A percentile compares a stretch with the other conserved stretches of the same genome.
Conservation (phyloP, 305 asterid genomes). For the Solanum hybrid region DNA sequence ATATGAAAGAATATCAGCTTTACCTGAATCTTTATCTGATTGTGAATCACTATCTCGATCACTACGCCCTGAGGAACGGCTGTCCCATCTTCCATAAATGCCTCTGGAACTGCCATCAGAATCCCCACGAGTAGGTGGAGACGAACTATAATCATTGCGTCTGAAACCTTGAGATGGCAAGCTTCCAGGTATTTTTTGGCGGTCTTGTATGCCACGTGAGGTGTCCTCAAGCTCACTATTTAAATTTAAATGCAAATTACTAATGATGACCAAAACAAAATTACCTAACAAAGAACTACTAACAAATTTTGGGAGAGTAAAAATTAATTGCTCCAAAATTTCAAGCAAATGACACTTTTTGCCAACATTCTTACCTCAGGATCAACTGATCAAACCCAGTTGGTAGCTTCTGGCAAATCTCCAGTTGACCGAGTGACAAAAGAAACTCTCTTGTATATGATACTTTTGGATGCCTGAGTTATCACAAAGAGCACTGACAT, state of each 20-base stretch:
- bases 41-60: constrained; percentile 73
- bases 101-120: constrained; percentile 38
- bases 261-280: not conserved
- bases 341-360: not conserved
- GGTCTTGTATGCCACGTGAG: constrained; percentile 42
- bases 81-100: constrained; percentile 71
- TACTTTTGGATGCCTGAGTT: constrained; percentile 53
- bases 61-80: constrained; percentile 52
- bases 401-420: constrained; percentile 76
- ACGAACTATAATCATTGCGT: constrained; percentile 56
- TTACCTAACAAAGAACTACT: not conserved
- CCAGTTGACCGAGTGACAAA: constrained; percentile 56
- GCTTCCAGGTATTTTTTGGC: constrained; percentile 46
- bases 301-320: not conserved
- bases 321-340: not conserved
- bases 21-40: constrained; percentile 83
- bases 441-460: constrained; percentile 61
- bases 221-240: constrained; percentile 65
- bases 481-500: constrained; percentile 8
- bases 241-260: not conserved
- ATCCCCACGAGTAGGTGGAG: constrained; percentile 77
- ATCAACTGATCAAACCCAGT: constrained; percentile 46
- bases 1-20: constrained; percentile 10
- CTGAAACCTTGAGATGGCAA: constrained; percentile 43
- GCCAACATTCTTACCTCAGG: constrained; percentile 34